Percentiles rank a stretch among this genome's conserved stretches.
phyloP scores from a whole-genome alignment of 371 early-diverging fungal genomes.

The Catenaria anguillulae region DNA sequence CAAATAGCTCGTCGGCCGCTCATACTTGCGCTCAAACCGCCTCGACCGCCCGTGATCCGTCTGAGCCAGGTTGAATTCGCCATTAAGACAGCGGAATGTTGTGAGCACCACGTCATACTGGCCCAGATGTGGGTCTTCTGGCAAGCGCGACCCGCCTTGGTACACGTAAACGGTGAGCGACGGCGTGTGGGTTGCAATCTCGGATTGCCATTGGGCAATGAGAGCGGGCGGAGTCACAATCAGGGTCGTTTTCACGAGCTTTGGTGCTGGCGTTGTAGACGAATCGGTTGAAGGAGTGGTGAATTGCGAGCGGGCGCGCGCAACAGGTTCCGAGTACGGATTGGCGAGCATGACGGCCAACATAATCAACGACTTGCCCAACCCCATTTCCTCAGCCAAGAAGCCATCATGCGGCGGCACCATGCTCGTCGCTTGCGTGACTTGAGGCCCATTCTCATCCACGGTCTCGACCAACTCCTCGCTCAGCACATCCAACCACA shows the following conservation, averaged over 20 bases:
- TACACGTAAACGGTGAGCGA: background rate
- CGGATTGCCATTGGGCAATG: background rate
- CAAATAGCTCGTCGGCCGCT: background rate
- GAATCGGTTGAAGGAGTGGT: background rate
- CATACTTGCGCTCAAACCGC: constrained; percentile 2
- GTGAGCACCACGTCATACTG: background rate
- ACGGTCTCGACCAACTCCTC: too few species aligned
- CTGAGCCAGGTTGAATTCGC: background rate
- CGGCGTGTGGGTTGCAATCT: background rate
- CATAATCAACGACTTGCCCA: background rate
- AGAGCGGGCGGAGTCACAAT: background rate
- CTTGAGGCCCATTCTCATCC: too few species aligned
- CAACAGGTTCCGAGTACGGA: background rate
- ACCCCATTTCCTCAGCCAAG: background rate
- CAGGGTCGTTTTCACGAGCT: background rate
- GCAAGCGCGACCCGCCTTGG: background rate
- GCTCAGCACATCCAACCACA: background rate
- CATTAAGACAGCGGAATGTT: background rate
- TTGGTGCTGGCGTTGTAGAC: background rate
- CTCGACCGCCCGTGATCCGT: background rate
- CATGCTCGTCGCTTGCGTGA: too few species aligned
- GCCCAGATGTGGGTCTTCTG: background rate
- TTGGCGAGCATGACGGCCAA: background rate
- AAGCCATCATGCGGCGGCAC: too few species aligned
- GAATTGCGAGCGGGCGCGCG: too few species aligned